These are phyloP conservation scores for Chenopodium formosanum DNA, from an alignment of 148 eudicot genomes.

Conservation along the genomic window DNA sequence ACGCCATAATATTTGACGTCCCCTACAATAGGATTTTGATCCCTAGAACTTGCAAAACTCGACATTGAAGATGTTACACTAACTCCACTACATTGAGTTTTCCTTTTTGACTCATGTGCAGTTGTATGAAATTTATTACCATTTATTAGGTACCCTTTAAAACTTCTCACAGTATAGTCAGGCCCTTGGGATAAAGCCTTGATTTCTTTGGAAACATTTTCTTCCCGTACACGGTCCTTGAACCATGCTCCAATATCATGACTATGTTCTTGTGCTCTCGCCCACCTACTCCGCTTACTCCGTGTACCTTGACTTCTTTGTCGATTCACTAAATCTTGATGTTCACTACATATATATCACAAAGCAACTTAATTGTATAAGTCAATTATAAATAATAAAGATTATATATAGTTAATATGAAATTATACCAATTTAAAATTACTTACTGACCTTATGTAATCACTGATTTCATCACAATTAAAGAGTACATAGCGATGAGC, in stretches of 20 bases:
- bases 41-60: slow-evolving; percentile 25
- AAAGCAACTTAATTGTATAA: not conserved
- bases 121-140: slow-evolving; percentile 1
- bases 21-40: slow-evolving; percentile 11
- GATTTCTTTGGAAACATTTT: slow-evolving; percentile 3
- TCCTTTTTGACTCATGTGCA: not conserved
- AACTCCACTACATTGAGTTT: no score
- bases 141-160: slow-evolving; percentile 11
- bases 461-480: slow-evolving; percentile 18
- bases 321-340: not conserved
- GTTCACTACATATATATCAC: not conserved
- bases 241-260: slow-evolving; percentile 6
- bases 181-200: slow-evolving; percentile 15
- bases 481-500: slow-evolving; percentile 15
- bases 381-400: not conserved
- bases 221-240: not conserved
- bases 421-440: not conserved
- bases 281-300: slow-evolving; percentile 2
- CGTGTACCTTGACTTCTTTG: not conserved
- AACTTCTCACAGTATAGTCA: slow-evolving; percentile 5
- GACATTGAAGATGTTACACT: no score
- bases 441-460: not conserved
- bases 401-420: no score
- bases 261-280: slow-evolving; percentile 1
- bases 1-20: slow-evolving; percentile 20